Evolutionary conservation across 2,329 filamentous ascomycete species (phyloP).

Genomic region (Trichoderma atroviride): DNA sequence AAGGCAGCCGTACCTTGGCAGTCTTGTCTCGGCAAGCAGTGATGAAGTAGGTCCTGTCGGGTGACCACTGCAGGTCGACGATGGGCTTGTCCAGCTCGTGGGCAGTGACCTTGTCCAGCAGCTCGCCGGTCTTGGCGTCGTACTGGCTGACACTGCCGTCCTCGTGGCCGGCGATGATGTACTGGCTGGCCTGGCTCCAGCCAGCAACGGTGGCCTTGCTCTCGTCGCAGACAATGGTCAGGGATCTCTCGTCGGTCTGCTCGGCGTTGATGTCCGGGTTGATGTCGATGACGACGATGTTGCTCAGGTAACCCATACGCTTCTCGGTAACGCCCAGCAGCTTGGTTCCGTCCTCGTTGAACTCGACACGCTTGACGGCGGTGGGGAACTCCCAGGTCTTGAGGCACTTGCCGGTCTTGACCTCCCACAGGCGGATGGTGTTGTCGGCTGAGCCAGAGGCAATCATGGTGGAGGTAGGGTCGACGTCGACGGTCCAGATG

Average conservation of each 20-base stretch:
- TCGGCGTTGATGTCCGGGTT: slow-evolving; percentile 78
- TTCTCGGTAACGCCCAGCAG: slow-evolving; percentile 96
- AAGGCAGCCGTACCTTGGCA: slow-evolving; percentile 67
- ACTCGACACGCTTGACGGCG: slow-evolving; percentile 96
- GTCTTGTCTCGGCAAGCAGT: slow-evolving; percentile 98
- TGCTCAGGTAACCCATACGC: slow-evolving; percentile 94
- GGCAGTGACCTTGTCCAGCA: slow-evolving; percentile 76
- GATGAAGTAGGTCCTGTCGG: slow-evolving; percentile 96
- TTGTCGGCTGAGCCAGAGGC: slow-evolving; percentile 97
- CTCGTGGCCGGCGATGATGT: slow-evolving; percentile 97
- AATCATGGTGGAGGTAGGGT: slow-evolving; percentile 87
- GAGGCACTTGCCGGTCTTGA: slow-evolving; percentile 87
- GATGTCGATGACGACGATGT: slow-evolving; percentile 92
- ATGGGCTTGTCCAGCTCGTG: slow-evolving; percentile 85
- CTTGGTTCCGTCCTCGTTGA: slow-evolving; percentile 88
- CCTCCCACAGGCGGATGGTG: slow-evolving; percentile 95
- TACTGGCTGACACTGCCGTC: slow-evolving; percentile 91
- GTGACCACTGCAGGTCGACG: slow-evolving; percentile 92
- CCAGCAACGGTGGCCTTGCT: slow-evolving; percentile 97
- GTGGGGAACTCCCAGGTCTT: slow-evolving; percentile 99
- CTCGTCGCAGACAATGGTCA: slow-evolving; percentile 91
- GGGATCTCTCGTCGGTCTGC: slow-evolving; percentile 78
- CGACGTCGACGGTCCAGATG: slow-evolving; percentile 97
- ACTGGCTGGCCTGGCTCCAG: slow-evolving; percentile 92
- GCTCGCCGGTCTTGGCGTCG: slow-evolving; percentile 88